Evolutionary conservation across 345 rosid species (phyloP), one percentile per base, ranked within the genome.

Genomic region (Lepidium sativum): DNA sequence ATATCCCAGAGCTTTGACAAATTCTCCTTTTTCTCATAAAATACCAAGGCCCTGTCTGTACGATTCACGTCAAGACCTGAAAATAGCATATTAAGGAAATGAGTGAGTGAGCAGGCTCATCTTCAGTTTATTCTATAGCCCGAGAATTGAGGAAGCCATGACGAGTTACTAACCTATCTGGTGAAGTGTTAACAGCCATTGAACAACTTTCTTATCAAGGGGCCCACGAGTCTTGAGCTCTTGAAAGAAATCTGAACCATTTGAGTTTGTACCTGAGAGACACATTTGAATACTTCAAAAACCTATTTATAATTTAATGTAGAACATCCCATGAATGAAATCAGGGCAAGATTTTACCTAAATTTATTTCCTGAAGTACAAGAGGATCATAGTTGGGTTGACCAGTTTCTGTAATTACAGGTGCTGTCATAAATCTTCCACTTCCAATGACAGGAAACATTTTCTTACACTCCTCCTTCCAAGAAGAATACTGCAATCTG

Each of bases 1-100:
- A 94, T 82, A 77, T 94, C 99, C 99, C 96, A 88, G 58, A 91
- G 95, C 79, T 85, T 94, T 11, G 97, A 85, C 78, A 94, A 75
- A 78, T 94, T 80, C 66, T 88, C 84, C 69, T 82, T 87, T 78
- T 86, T 86, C 82, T 94, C 97, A 34, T 90, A 94, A 68, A 94
- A 90, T 15, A 85, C 86, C 79, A 94, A 63, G 9, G 84, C 72
- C 80, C 99, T 86, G 75, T 91, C 99, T 4, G 99, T 94, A 56
- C 99, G 97, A 74, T 74, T 73, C 62, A 94, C 97, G 71, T 94
- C 96, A 14, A 94, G 91, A 70, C 99, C 99, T 94, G 71, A 12
- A 47, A 31, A 27, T 25, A 27, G 34, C 17, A 39, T 32, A 23
- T 3, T 21, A 45, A 25, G n/a, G 4, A 53, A 73, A 39, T 41